Percentiles rank a stretch among this genome's conserved stretches.
These are phyloP conservation scores for Lepraria neglecta DNA, from an alignment of 495 filamentous ascomycete species.

Conservation along the genomic window DNA sequence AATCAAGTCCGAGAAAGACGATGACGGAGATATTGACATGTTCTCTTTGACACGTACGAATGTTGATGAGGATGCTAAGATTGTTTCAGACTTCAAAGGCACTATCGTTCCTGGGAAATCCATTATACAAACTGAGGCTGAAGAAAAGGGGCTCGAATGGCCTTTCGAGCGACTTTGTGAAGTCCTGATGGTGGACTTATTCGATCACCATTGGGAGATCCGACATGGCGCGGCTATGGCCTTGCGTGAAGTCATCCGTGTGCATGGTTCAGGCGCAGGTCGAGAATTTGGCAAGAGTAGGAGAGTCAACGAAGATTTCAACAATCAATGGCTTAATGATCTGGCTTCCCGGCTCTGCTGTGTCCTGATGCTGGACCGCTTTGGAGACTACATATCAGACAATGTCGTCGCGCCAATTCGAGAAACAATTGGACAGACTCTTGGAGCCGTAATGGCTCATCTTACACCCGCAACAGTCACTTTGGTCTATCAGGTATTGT, in stretches of 20 bases:
- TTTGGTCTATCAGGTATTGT: slow-evolving; percentile 70
- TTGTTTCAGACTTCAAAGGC: slow-evolving; percentile 95
- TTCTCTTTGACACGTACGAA: slow-evolving; percentile 74
- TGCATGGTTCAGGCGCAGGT: slow-evolving; percentile 89
- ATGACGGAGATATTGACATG: slow-evolving; percentile 59
- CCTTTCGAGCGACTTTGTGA: slow-evolving; percentile 91
- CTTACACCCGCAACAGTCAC: slow-evolving; percentile 68
- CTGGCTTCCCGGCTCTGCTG: slow-evolving; percentile 86
- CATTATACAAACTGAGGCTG: slow-evolving; percentile 57
- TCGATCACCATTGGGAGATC: slow-evolving; percentile 91
- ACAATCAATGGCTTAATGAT: slow-evolving; percentile 84
- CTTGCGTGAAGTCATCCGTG: slow-evolving; percentile 81
- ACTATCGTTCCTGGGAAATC: slow-evolving; percentile 54
- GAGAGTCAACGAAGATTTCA: slow-evolving; percentile 68
- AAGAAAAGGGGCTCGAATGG: slow-evolving; percentile 80
- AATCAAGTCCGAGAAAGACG: slow-evolving; percentile 47
- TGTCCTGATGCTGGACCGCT: slow-evolving; percentile 94
- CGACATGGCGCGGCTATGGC: slow-evolving; percentile 97
- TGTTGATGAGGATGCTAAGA: slow-evolving; percentile 79
- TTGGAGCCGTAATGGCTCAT: slow-evolving; percentile 82
- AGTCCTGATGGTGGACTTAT: slow-evolving; percentile 83
- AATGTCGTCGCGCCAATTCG: slow-evolving; percentile 93
- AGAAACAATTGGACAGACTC: slow-evolving; percentile 92
- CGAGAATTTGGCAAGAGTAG: slow-evolving; percentile 62
- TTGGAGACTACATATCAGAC: slow-evolving; percentile 96